Conservation (phyloP, 345 rosid species). For the Lumnitzera littorea region DNA sequence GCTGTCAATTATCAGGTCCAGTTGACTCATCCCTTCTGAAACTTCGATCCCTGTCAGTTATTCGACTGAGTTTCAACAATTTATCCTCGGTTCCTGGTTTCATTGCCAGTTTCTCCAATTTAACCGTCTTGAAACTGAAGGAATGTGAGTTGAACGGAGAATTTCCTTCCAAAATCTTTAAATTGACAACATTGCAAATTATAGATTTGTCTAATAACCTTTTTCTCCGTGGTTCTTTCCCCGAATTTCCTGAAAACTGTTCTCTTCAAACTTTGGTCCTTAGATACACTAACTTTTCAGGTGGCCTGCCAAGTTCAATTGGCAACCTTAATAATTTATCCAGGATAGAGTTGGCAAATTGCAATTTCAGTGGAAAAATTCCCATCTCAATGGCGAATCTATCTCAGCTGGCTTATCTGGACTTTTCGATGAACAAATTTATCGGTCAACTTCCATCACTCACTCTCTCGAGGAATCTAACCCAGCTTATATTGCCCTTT, state of each 20-base stretch:
- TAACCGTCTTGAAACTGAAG: constrained; percentile 17
- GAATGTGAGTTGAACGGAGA: constrained; percentile 11
- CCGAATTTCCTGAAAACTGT: not conserved
- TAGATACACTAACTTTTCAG: constrained; percentile 17
- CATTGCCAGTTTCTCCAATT: constrained; percentile 9
- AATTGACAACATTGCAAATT: constrained; percentile 13
- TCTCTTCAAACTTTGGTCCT: constrained; percentile 21
- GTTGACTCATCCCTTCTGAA: constrained; percentile 7
- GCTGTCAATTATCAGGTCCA: constrained; percentile 27
- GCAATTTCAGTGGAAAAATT: constrained; percentile 25
- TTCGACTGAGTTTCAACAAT: constrained; percentile 17
- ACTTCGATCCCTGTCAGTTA: constrained; percentile 9
- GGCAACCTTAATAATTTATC: constrained; percentile 15
- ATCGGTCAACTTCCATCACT: constrained; percentile 28
- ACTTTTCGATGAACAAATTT: constrained; percentile 25
- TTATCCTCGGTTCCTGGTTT: constrained; percentile 17
- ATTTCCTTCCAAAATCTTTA: constrained; percentile 23
- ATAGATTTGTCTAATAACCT: constrained; percentile 16
- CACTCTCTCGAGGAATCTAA: constrained; percentile 12
- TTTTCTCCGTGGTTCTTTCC: constrained; percentile 21
- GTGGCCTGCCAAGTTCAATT: constrained; percentile 29
- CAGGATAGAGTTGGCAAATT: not conserved
- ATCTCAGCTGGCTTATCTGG: constrained; percentile 18
- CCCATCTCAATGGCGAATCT: constrained; percentile 19
- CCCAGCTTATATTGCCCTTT: constrained; percentile 2